Evolutionary conservation across 768 basidiomycete genomes (phyloP).

Genomic region (Amanita rubescens): DNA sequence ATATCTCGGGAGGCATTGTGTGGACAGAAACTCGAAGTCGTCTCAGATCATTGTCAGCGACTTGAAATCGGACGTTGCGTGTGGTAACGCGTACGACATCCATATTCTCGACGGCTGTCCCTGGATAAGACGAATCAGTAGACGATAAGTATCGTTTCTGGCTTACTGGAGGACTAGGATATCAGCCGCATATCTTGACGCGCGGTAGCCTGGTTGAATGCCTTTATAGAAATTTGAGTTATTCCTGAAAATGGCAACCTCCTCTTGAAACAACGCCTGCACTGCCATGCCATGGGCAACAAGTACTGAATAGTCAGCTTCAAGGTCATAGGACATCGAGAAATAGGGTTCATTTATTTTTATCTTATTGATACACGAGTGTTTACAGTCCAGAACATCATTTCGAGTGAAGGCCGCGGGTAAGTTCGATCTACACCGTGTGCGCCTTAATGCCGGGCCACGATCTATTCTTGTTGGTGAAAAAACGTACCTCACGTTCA

Average conservation of each 20-base stretch:
- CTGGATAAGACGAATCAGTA: background rate
- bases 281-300: background rate
- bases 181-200: background rate
- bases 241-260: background rate
- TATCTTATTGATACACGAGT: constrained; percentile 2
- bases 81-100: background rate
- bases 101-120: background rate
- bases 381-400: constrained; percentile 5
- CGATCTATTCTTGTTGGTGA: background rate
- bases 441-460: background rate
- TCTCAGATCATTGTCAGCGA: background rate
- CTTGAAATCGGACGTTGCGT: background rate
- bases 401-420: constrained; percentile 30
- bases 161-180: background rate
- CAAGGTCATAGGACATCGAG: background rate
- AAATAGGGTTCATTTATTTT: constrained; percentile 7
- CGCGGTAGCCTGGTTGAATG: background rate
- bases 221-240: background rate
- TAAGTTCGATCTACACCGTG: constrained; percentile 34
- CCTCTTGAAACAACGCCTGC: background rate
- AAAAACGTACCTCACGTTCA: constrained; percentile 53
- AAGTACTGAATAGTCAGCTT: background rate
- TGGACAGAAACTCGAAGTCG: constrained; percentile 10
- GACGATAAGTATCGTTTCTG: background rate
- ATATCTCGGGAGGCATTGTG: constrained; percentile 24